Evolutionary conservation across 257 asterid species (phyloP).

Genomic region (Scutellaria minor): DNA sequence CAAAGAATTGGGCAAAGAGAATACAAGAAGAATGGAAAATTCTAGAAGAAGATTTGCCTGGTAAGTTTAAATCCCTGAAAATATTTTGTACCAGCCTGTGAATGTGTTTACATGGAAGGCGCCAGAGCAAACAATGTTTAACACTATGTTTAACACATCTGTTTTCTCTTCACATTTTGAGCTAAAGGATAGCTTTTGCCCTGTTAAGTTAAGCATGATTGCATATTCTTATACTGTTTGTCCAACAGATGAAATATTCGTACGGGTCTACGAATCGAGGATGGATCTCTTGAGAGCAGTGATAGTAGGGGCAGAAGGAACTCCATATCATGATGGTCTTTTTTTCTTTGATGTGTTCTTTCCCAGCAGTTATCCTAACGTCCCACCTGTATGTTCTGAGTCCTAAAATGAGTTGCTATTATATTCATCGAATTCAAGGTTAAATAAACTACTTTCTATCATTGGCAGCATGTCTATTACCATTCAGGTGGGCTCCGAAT

Average conservation of each 20-base stretch:
- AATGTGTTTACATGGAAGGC: slow-evolving; percentile 6
- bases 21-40: slow-evolving; percentile 95
- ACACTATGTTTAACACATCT: not conserved
- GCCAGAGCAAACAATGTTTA: too few relatives aligned
- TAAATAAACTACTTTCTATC: slow-evolving; percentile 25
- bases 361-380: slow-evolving; percentile 76
- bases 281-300: slow-evolving; percentile 97
- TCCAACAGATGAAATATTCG: slow-evolving; percentile 72
- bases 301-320: slow-evolving; percentile 94
- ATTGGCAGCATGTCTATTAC: slow-evolving; percentile 77
- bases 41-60: slow-evolving; percentile 86
- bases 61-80: slow-evolving; percentile 42
- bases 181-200: slow-evolving; percentile 3
- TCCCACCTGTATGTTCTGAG: slow-evolving; percentile 79
- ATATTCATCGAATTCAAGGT: not conserved
- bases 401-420: slow-evolving; percentile 13
- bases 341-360: slow-evolving; percentile 89
- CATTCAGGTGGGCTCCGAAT: slow-evolving; percentile 90
- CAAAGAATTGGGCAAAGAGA: slow-evolving; percentile 83
- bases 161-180: slow-evolving; percentile 1
- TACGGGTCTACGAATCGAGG: slow-evolving; percentile 83
- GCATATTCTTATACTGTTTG: slow-evolving; percentile 32
- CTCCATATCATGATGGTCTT: slow-evolving; percentile 97
- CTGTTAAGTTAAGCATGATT: slow-evolving; percentile 11
- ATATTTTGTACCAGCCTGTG: not conserved